Conservation (phyloP, 805 yeast genomes). For the Sugiyamaella qingdaonensis region DNA sequence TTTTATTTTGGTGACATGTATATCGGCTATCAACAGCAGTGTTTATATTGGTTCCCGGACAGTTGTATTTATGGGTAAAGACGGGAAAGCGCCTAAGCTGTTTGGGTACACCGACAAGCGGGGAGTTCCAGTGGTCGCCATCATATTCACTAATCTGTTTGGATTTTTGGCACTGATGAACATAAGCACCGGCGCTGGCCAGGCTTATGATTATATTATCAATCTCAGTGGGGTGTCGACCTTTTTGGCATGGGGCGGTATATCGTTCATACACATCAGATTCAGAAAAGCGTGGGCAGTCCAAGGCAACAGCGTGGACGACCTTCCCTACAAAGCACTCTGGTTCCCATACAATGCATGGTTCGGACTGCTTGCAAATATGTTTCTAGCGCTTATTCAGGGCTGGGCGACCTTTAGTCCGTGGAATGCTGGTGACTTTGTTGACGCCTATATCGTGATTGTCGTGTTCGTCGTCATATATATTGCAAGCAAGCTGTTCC, state of each 20-base stretch:
- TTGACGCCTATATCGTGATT: constrained; percentile 59
- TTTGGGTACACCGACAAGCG: constrained; percentile 48
- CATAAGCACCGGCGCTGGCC: constrained; percentile 53
- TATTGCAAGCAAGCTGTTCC: constrained; percentile 35
- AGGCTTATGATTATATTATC: constrained; percentile 57
- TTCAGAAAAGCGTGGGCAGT: constrained; percentile 47
- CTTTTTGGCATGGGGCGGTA: constrained; percentile 63
- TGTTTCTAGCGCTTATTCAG: constrained; percentile 55
- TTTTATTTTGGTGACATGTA: constrained; percentile 56
- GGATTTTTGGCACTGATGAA: constrained; percentile 57
- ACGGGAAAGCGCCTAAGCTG: constrained; percentile 55
- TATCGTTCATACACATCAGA: constrained; percentile 52
- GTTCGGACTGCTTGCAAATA: constrained; percentile 46
- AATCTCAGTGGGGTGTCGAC: constrained; percentile 63
- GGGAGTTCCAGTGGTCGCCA: constrained; percentile 65
- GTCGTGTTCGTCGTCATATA: constrained; percentile 51
- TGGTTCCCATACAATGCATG: constrained; percentile 51
- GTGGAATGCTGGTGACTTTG: constrained; percentile 49
- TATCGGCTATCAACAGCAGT: constrained; percentile 67
- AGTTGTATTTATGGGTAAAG: constrained; percentile 57
- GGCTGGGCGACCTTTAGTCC: constrained; percentile 65
- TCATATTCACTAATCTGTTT: constrained; percentile 49
- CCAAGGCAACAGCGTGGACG: constrained; percentile 41
- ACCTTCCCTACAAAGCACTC: constrained; percentile 51
- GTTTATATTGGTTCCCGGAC: constrained; percentile 68